Evolutionary conservation across 2,329 filamentous ascomycete species (phyloP).

Genomic region (Aspergillus floridensis): DNA sequence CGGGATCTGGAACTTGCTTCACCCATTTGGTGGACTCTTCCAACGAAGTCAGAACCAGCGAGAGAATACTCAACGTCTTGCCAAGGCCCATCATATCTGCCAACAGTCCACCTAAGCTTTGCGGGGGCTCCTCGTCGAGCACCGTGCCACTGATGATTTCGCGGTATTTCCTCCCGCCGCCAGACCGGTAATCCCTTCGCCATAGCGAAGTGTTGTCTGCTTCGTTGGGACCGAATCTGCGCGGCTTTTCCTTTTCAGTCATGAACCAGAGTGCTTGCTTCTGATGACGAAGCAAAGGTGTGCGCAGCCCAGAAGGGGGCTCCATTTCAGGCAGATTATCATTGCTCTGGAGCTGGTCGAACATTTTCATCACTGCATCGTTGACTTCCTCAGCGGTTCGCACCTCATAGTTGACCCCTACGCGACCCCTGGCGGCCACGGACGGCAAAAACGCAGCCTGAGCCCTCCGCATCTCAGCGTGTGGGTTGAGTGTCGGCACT

Average conservation of each 20-base stretch:
- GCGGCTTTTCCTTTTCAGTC: conserved; percentile 69
- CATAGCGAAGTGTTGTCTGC: conserved; percentile 72
- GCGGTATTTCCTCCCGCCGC: conserved; percentile 63
- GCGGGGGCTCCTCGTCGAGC: conserved; percentile 58
- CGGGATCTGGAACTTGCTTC: conserved; percentile 48
- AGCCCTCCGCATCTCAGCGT: conserved; percentile 52
- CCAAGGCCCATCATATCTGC: conserved; percentile 89
- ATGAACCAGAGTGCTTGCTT: conserved; percentile 89
- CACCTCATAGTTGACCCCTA: conserved; percentile 38
- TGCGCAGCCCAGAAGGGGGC: conserved; percentile 60
- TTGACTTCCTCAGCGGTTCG: conserved; percentile 83
- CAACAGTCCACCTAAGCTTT: conserved; percentile 70
- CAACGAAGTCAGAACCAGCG: conserved; percentile 67
- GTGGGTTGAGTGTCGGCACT: conserved; percentile 73
- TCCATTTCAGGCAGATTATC: conserved; percentile 75
- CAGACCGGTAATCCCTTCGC: conserved; percentile 59
- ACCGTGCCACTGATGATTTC: conserved; percentile 82
- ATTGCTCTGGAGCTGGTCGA: conserved; percentile 75
- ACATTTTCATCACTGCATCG: conserved; percentile 79
- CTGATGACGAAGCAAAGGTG: conserved; percentile 75
- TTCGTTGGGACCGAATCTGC: conserved; percentile 57
- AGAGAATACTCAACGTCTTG: conserved; percentile 81
- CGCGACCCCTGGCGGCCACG: conserved; percentile 24
- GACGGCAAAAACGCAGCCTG: conserved; percentile 34
- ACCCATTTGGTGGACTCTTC: conserved; percentile 64